A percentile compares a stretch with the other conserved stretches of the same genome.
Evolutionary conservation across 2,329 filamentous ascomycete species (phyloP).

Genomic region (Coniochaeta ligniaria): DNA sequence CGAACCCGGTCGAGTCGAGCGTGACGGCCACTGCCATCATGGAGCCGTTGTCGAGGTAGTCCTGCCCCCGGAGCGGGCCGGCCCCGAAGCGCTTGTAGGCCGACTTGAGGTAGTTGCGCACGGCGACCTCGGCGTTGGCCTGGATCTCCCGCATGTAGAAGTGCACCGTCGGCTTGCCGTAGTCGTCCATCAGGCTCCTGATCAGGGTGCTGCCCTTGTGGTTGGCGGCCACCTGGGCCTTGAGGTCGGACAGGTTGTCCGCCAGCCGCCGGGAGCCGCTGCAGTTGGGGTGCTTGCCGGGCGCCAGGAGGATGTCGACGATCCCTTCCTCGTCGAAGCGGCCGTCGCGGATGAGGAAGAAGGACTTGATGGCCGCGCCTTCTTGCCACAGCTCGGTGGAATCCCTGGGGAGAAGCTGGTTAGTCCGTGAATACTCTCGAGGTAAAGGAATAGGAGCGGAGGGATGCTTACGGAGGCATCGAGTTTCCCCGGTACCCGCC

Average conservation of each 20-base stretch:
- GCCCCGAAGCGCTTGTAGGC: slow-evolving; percentile 52
- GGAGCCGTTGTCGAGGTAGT: slow-evolving; percentile 53
- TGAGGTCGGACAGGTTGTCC: slow-evolving; percentile 69
- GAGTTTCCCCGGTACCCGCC: not conserved
- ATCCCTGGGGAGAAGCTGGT: too few relatives aligned
- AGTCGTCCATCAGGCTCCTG: slow-evolving; percentile 62
- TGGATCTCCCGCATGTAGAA: slow-evolving; percentile 77
- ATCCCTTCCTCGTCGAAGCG: slow-evolving; percentile 67
- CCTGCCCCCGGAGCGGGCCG: slow-evolving; percentile 58
- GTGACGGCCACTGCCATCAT: slow-evolving; percentile 21
- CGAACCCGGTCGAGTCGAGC: slow-evolving; percentile 18
- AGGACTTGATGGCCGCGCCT: slow-evolving; percentile 49
- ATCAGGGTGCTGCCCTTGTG: slow-evolving; percentile 67
- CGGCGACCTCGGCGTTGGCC: slow-evolving; percentile 64
- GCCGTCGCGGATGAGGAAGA: slow-evolving; percentile 60
- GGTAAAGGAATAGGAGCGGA: too few relatives aligned
- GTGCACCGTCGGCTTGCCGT: slow-evolving; percentile 30
- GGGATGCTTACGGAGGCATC: too few relatives aligned
- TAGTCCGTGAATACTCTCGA: too few relatives aligned
- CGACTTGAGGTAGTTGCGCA: slow-evolving; percentile 61
- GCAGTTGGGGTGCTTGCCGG: slow-evolving; percentile 60
- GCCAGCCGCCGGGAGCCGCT: slow-evolving; percentile 62
- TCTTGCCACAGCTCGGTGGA: slow-evolving; percentile 53
- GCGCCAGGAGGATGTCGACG: slow-evolving; percentile 47
- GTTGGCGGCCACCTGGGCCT: slow-evolving; percentile 69